Evolutionary conservation across 495 filamentous ascomycete genomes (phyloP), one percentile per base, ranked within the genome.

Genomic region (Margaritispora aquatica): DNA sequence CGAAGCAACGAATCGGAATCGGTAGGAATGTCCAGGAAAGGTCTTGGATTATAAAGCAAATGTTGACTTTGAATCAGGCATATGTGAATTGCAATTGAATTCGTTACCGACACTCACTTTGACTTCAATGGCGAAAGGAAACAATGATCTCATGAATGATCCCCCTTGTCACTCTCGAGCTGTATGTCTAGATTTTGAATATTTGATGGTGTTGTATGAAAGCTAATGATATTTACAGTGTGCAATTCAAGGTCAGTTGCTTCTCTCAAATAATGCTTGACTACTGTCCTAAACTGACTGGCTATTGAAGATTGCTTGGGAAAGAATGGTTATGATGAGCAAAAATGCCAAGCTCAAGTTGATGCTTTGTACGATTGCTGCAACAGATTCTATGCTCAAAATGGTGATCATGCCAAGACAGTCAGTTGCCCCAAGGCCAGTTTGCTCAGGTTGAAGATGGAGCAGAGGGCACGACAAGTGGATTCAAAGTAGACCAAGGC

Each of bases 341-440:
- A 82, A 23, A 95, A 87, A 67, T 99, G 94, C 73, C 77, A 83
- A 61, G 70, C 78, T 11, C 78, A 94, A 65, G 82, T 99, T 50
- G 88, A 96, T 69, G 88, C 90, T n/a, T 75, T 99, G 22, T 99
- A 97, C 70, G 87, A 94, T 67, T 99, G 94, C 70, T 99, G 94
- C 73, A 86, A 91, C 62, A 77, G 80, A 27, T 96, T 99, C 72
- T 97, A 99, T 74, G 72, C 86, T 68, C 78, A 80, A 54, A 80
- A 87, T 53, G 93, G 95, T 5, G 88, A 96, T 46, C 73, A 83
- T 19, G 90, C 90, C 13, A 82, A 80, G 27, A 87, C 85, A 1
- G 82, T 82, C 11, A 93, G 90, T 75, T 99, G 94, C 67, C 94
- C 94, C 1, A 95, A 95, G 67, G 78, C 88, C 38, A 81, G 72